These are phyloP conservation scores for Pseudogymnoascus sp. DNA, from an alignment of 2,329 filamentous ascomycete genomes.

Conservation along the genomic window DNA sequence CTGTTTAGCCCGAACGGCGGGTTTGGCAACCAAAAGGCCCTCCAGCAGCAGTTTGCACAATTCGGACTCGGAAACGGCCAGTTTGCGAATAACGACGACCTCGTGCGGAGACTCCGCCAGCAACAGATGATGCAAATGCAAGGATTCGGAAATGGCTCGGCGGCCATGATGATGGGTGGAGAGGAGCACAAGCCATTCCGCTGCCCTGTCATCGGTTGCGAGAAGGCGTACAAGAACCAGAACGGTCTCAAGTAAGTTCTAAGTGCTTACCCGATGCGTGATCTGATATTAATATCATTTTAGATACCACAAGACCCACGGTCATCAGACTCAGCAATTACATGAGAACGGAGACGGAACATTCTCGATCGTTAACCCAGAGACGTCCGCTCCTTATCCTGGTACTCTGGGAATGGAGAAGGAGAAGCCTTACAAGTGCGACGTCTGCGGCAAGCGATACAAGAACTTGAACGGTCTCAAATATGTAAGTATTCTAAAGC, in stretches of 20 bases:
- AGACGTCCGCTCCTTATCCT: constrained; percentile 88
- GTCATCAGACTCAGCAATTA: constrained; percentile 91
- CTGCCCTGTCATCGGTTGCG: constrained; percentile 95
- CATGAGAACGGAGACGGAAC: constrained; percentile 96
- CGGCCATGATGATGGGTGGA: constrained; percentile 52
- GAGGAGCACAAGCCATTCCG: constrained; percentile 97
- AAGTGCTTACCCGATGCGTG: not conserved
- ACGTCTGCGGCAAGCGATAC: constrained; percentile 94
- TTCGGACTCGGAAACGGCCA: constrained; percentile 58
- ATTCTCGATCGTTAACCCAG: constrained; percentile 95
- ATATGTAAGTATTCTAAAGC: constrained; percentile 52
- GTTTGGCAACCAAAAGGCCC: constrained; percentile 54
- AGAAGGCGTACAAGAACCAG: constrained; percentile 99
- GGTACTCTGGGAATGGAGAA: constrained; percentile 99
- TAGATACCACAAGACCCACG: constrained; percentile 70
- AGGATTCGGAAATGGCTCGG: constrained; percentile 25
- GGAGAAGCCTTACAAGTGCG: constrained; percentile 97
- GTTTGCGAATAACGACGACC: constrained; percentile 62
- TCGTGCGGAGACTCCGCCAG: constrained; percentile 58
- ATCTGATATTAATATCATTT: constrained; percentile 15
- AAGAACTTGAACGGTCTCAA: constrained; percentile 98
- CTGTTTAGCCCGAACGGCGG: constrained; percentile 79
- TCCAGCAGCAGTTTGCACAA: constrained; percentile 61
- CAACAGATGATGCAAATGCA: constrained; percentile 42
- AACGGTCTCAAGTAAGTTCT: constrained; percentile 82